A percentile compares a stretch with the other conserved stretches of the same genome.
Evolutionary conservation across 1,284 basidiomycete genomes (phyloP).

Genomic region (Megacollybia platyphylla): DNA sequence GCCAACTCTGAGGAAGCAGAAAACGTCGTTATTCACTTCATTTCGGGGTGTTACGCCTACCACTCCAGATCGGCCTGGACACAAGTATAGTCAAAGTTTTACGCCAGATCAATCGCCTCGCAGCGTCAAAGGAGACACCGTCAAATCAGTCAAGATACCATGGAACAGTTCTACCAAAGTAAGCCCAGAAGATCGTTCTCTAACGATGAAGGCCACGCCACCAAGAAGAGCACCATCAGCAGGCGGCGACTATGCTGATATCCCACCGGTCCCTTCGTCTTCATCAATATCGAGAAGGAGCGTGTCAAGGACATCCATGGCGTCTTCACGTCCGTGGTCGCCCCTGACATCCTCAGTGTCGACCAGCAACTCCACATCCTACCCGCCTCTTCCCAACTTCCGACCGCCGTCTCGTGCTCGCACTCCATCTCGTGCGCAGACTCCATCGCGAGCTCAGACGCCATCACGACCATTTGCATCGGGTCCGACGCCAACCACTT

Average conservation of each 20-base stretch:
- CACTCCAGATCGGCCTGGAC: slow-evolving; percentile 40
- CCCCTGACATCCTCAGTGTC: slow-evolving; percentile 62
- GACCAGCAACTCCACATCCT: slow-evolving; percentile 49
- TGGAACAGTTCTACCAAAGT: slow-evolving; percentile 78
- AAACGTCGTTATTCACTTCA: slow-evolving; percentile 43
- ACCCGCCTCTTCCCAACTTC: slow-evolving; percentile 26
- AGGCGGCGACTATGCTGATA: slow-evolving; percentile 26
- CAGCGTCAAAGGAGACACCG: slow-evolving; percentile 22
- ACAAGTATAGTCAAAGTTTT: slow-evolving; percentile 58
- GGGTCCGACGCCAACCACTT: slow-evolving; percentile 15
- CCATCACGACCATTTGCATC: slow-evolving; percentile 27
- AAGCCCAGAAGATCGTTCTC: slow-evolving; percentile 31
- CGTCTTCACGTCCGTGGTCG: slow-evolving; percentile 70
- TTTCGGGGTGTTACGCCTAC: slow-evolving; percentile 26
- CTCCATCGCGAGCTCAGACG: slow-evolving; percentile 16
- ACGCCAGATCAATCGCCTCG: slow-evolving; percentile 55
- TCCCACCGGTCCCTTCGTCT: slow-evolving; percentile 32
- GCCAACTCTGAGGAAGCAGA: slow-evolving; percentile 40
- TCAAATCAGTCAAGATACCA: slow-evolving; percentile 27
- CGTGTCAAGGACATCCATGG: slow-evolving; percentile 59
- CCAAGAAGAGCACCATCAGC: slow-evolving; percentile 37
- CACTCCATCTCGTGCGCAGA: slow-evolving; percentile 9
- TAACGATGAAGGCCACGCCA: slow-evolving; percentile 34
- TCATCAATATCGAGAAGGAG: slow-evolving; percentile 43
- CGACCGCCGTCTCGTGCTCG: slow-evolving; percentile 22